A percentile compares a stretch with the other conserved stretches of the same genome.
These are phyloP conservation scores for Monosporascus sp. DNA, from an alignment of 2,329 filamentous ascomycete genomes.

Conservation along the genomic window DNA sequence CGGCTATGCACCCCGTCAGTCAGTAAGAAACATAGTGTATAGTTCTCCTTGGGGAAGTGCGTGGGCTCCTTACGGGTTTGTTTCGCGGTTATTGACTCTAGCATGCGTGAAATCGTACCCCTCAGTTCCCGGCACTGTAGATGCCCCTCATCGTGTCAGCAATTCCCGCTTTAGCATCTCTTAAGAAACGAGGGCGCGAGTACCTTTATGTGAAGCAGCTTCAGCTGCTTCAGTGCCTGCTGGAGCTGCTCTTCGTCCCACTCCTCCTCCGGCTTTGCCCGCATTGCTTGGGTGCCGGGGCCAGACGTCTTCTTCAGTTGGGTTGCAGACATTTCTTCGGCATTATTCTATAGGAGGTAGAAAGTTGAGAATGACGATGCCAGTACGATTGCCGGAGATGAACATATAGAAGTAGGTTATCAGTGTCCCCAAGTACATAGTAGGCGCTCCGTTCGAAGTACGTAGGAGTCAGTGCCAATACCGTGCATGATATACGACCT, in stretches of 20 bases:
- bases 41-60: background rate
- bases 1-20: slow-evolving; percentile 35
- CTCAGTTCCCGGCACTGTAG: slow-evolving; percentile 41
- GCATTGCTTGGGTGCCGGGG: slow-evolving; percentile 9
- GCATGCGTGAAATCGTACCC: slow-evolving; percentile 44
- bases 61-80: slow-evolving; percentile 41
- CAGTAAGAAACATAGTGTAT: background rate
- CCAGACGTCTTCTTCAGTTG: slow-evolving; percentile 4
- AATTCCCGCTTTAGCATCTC: background rate
- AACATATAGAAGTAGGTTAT: too few species aligned
- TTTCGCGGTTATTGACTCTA: slow-evolving; percentile 46
- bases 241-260: slow-evolving; percentile 47
- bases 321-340: too few species aligned
- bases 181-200: too few species aligned
- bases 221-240: slow-evolving; percentile 44
- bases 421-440: too few species aligned
- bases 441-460: too few species aligned
- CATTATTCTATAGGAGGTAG: too few species aligned
- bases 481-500: too few species aligned
- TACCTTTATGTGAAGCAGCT: slow-evolving; percentile 52
- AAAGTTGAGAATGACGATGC: too few species aligned
- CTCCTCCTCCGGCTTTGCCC: slow-evolving; percentile 22
- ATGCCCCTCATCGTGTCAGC: background rate
- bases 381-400: too few species aligned
- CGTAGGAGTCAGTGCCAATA: too few species aligned